Conservation (phyloP, 2,329 filamentous ascomycete species). For the Botrytis fragariae region DNA sequence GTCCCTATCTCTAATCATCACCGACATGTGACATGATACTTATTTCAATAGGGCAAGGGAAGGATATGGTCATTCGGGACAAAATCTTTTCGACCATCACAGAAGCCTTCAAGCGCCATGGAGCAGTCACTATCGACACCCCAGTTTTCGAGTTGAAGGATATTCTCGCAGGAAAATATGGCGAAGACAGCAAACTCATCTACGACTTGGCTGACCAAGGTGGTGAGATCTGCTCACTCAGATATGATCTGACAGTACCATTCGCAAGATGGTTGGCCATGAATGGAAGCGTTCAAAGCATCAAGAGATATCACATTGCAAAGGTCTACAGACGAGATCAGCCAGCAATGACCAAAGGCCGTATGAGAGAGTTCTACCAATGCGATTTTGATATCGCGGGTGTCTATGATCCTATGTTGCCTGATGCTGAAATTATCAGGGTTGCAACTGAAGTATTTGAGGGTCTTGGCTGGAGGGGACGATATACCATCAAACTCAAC, state of each 20-base stretch:
- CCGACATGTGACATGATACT: slow-evolving; percentile 29
- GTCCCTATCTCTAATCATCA: not conserved
- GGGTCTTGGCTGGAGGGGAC: slow-evolving; percentile 67
- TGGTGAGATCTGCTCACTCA: slow-evolving; percentile 78
- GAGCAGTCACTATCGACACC: slow-evolving; percentile 76
- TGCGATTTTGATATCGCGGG: slow-evolving; percentile 97
- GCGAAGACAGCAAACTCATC: slow-evolving; percentile 88
- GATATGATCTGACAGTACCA: slow-evolving; percentile 85
- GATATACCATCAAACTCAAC: slow-evolving; percentile 82
- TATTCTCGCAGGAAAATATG: slow-evolving; percentile 85
- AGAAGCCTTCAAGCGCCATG: slow-evolving; percentile 79
- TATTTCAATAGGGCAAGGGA: slow-evolving; percentile 57
- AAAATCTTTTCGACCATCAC: slow-evolving; percentile 75
- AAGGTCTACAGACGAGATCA: slow-evolving; percentile 85
- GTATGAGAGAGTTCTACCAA: slow-evolving; percentile 96
- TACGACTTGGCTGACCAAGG: slow-evolving; percentile 87
- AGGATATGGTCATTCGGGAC: slow-evolving; percentile 77
- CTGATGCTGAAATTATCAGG: slow-evolving; percentile 83
- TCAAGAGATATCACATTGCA: slow-evolving; percentile 93
- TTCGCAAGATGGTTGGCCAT: slow-evolving; percentile 92
- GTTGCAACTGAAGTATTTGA: slow-evolving; percentile 86
- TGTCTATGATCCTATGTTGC: slow-evolving; percentile 83
- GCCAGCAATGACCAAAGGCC: slow-evolving; percentile 83
- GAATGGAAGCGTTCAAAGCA: slow-evolving; percentile 73
- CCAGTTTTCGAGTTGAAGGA: slow-evolving; percentile 84